Evolutionary conservation across 1,284 basidiomycete species (phyloP), one percentile per base, ranked within the genome.

Genomic region (Ustilago bromivora): DNA sequence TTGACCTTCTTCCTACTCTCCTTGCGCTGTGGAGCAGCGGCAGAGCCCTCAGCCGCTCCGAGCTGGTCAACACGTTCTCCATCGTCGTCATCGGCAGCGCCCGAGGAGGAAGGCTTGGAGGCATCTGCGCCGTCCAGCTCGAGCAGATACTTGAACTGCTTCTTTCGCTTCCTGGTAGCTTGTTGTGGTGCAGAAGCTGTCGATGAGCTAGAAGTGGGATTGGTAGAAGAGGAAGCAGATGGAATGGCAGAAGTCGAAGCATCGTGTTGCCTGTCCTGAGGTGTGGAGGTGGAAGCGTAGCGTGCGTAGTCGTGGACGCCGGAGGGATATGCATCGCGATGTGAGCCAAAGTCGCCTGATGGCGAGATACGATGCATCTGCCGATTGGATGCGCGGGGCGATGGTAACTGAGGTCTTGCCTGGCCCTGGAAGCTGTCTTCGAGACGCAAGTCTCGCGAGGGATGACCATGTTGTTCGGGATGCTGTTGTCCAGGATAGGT

Each of bases 71-170:
- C 17, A 8, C 55, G 34, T 3, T 65, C 61, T 10, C 54, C 38
- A 2, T 65, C 68, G 12, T 65, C 65, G 13, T 71, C 65, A 2
- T 71, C 65, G 49, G 31, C 47, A 34, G 47, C 64, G 13, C 28
- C 56, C 12, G 28, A 11, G 6, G 17, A 15, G 36, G 52, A 34
- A 13, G 61, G n/a, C 17, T 68, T 71, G 32, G 58, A 9, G 4
- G 52, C 7, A 19, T 71, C 62, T 3, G 34, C 35, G 10, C 13
- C 57, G 19, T 65, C 47, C 12, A 59, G 61, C 43, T 77, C 75
- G 41, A 78, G 64, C 66, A 78, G 70, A 56, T 78, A 78, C 57
- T 78, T 78, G 76, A 78, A 78, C 47, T 73, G 76, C 62, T 74
- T 78, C 67, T 74, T 78, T 15, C 76, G 61, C 60, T 78, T 78